Evolutionary conservation across 2,329 filamentous ascomycete species (phyloP), one percentile per base, ranked within the genome.

Genomic region (Claviceps citrina): DNA sequence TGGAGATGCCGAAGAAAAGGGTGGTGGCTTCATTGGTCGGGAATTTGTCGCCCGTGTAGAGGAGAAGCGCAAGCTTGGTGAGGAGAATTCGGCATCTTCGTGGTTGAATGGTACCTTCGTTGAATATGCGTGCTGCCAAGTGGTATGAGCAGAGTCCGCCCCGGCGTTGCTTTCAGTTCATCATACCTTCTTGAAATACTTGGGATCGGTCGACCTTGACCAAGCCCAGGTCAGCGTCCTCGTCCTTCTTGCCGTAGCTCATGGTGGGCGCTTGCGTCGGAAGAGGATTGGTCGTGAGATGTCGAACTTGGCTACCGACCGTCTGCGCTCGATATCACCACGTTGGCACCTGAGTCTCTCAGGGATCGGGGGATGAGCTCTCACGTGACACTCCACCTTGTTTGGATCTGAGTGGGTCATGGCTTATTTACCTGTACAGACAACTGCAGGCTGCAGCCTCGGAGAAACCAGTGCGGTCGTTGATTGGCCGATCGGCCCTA

Each of bases 201-300:
- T 89, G 86, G 42, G 89, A 95, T 57, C 93, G 81, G 68, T 98
- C 91, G 56, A 96, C 85, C 74, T 89, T 93, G 71, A 96, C 82
- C 69, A 96, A 75, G 59, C 83, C 81, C 61, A 81, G 76, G 61
- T 95, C 89, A 59, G 81, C 84, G 70, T 98, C 91, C 73, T 96
- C 91, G 65, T 98, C 89, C 73, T 94, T 96, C 71, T 98, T 98
- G 71, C 89, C 81, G 76, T 91, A 93, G 67, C 82, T 91, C 87
- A 94, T 94, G 58, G 52, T 77, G 67, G 65, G 66, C 64, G 55
- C 53, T 52, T 54, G 51, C 53, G 51, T 54, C 49, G 50, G 31
- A 40, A 43, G 47, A 48, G 50, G 48, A 49, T 49, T 51, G 49
- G 52, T 56, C 51, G 49, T 52, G 49, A 53, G 38, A 52, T 55